phyloP scores from a whole-genome alignment of 2,329 filamentous ascomycete species.

The Neofusicoccum parvum region DNA sequence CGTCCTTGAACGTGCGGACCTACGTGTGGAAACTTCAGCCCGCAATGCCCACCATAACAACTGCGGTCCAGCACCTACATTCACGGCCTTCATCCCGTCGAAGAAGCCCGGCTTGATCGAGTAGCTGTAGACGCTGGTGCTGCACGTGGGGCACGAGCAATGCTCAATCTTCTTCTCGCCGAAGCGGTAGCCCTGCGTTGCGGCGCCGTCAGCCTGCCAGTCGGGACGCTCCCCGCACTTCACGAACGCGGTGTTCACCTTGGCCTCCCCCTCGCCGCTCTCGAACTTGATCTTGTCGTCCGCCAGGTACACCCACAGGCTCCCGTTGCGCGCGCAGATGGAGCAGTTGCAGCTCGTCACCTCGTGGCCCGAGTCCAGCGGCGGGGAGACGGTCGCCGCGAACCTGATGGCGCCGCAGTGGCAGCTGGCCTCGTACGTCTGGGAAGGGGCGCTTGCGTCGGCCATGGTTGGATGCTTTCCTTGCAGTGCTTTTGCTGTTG shows the following conservation, averaged over 20 bases:
- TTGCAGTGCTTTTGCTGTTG: too few species aligned
- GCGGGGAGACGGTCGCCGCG: conserved; percentile 52
- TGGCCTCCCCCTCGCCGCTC: background rate
- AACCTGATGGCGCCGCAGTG: conserved; percentile 58
- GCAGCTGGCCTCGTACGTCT: conserved; percentile 52
- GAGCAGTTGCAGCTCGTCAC: conserved; percentile 57
- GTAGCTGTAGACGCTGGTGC: conserved; percentile 30
- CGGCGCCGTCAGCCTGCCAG: background rate
- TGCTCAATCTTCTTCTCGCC: conserved; percentile 28
- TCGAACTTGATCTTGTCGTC: conserved; percentile 28
- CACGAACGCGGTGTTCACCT: background rate
- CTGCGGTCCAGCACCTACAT: conserved; percentile 27
- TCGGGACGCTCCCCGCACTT: too few species aligned
- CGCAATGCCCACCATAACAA: too few species aligned
- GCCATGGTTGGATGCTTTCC: too few species aligned
- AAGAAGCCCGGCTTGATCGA: conserved; percentile 26
- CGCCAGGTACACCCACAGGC: conserved; percentile 47
- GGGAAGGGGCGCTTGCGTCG: background rate
- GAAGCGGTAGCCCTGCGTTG: conserved; percentile 32
- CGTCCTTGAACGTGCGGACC: conserved; percentile 30
- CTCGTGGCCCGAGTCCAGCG: conserved; percentile 46
- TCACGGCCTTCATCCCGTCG: conserved; percentile 29
- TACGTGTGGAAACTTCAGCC: background rate
- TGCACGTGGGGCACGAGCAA: conserved; percentile 37
- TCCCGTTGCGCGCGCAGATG: conserved; percentile 55